Evolutionary conservation across 768 basidiomycete genomes (phyloP).

Genomic region (Trichaptum fuscoviolaceum): DNA sequence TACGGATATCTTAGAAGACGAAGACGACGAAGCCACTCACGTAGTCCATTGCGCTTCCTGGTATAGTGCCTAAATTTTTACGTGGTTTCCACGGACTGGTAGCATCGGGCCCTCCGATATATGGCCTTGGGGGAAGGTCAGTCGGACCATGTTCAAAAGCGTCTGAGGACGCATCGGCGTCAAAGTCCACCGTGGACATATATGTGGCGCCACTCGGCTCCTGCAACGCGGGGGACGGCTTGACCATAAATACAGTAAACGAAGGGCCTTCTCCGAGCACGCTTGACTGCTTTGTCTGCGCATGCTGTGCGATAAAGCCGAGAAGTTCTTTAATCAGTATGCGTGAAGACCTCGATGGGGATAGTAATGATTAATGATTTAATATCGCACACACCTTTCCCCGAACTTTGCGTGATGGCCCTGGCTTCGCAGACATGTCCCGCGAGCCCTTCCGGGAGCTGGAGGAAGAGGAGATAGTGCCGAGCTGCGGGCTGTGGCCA

Average conservation of each 20-base stretch:
- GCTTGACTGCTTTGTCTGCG: neutral
- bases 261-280: neutral
- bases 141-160: neutral
- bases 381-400: neutral
- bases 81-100: neutral
- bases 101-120: neutral
- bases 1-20: neutral
- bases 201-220: neutral
- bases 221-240: neutral
- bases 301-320: neutral
- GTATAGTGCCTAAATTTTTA: neutral
- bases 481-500: neutral
- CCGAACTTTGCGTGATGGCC: neutral
- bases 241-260: neutral
- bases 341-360: neutral
- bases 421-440: neutral
- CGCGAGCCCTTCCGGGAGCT: neutral
- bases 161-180: neutral
- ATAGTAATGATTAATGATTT: neutral
- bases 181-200: neutral
- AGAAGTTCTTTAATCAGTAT: neutral
- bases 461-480: neutral
- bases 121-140: neutral
- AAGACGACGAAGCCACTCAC: neutral
- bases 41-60: neutral